phyloP scores from a whole-genome alignment of 495 filamentous ascomycete species.

The Acidiella bohemica region DNA sequence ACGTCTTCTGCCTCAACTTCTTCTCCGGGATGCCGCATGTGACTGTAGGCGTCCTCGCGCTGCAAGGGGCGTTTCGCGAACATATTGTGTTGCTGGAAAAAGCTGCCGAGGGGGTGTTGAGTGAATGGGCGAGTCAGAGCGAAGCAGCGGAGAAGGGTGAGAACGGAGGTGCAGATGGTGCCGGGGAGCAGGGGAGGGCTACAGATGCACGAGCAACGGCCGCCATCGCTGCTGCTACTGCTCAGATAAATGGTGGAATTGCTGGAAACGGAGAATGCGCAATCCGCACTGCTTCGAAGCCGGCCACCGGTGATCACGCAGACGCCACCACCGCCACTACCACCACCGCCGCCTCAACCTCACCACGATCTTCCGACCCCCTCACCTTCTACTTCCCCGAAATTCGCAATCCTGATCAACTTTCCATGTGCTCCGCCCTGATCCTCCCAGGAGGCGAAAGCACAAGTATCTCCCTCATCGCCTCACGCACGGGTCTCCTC shows the following conservation, averaged over 20 bases:
- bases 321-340: neutral
- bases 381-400: slow-evolving; percentile 41
- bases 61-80: slow-evolving; percentile 89
- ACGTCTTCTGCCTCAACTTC: no score
- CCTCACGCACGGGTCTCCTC: slow-evolving; percentile 61
- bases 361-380: neutral
- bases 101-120: slow-evolving; percentile 39
- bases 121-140: slow-evolving; percentile 21
- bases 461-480: slow-evolving; percentile 84
- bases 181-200: neutral
- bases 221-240: no score
- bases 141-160: neutral
- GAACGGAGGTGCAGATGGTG: neutral
- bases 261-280: neutral
- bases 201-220: no score
- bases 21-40: slow-evolving; percentile 21
- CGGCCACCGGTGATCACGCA: neutral
- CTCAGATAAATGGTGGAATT: neutral
- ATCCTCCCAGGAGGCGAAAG: slow-evolving; percentile 91
- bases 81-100: slow-evolving; percentile 64
- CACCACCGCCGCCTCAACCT: neutral
- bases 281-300: neutral
- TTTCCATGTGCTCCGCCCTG: slow-evolving; percentile 63
- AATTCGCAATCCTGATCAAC: slow-evolving; percentile 61
- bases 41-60: slow-evolving; percentile 73